These are phyloP conservation scores for Reticulascus tulasneorum DNA, from an alignment of 2,329 filamentous ascomycete genomes.

Conservation along the genomic window DNA sequence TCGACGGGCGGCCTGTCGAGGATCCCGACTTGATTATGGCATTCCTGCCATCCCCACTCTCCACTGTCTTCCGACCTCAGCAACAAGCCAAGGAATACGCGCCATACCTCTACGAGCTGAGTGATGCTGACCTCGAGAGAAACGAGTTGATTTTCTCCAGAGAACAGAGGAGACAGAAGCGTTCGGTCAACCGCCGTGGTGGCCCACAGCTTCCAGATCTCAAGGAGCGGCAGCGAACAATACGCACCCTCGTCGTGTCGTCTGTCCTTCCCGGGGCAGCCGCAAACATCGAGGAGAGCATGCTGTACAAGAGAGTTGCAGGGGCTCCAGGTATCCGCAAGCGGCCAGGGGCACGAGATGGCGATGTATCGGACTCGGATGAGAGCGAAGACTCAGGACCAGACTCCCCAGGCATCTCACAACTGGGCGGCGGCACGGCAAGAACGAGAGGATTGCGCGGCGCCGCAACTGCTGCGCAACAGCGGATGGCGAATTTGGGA, in stretches of 20 bases:
- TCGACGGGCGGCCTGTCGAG: slow-evolving; percentile 89
- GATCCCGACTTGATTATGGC: slow-evolving; percentile 83
- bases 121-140: slow-evolving; percentile 81
- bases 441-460: slow-evolving; percentile 85
- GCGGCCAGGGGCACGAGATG: slow-evolving; percentile 54
- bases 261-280: slow-evolving; percentile 88
- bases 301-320: slow-evolving; percentile 76
- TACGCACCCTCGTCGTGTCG: slow-evolving; percentile 87
- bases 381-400: slow-evolving; percentile 85
- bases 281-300: slow-evolving; percentile 73
- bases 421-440: slow-evolving; percentile 70
- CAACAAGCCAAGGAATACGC: slow-evolving; percentile 92
- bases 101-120: slow-evolving; percentile 91
- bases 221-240: slow-evolving; percentile 89
- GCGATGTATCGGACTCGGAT: slow-evolving; percentile 80
- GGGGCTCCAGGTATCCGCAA: slow-evolving; percentile 54
- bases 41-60: slow-evolving; percentile 80
- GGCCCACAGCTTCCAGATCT: slow-evolving; percentile 93
- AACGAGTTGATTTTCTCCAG: slow-evolving; percentile 90
- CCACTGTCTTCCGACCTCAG: slow-evolving; percentile 80
- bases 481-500: slow-evolving; percentile 76
- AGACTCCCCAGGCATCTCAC: slow-evolving; percentile 78
- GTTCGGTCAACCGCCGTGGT: slow-evolving; percentile 88
- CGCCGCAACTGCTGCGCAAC: slow-evolving; percentile 80
- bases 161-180: slow-evolving; percentile 90